Evolutionary conservation across 495 filamentous ascomycete genomes (phyloP).

Genomic region (Annulohypoxylon stygium): DNA sequence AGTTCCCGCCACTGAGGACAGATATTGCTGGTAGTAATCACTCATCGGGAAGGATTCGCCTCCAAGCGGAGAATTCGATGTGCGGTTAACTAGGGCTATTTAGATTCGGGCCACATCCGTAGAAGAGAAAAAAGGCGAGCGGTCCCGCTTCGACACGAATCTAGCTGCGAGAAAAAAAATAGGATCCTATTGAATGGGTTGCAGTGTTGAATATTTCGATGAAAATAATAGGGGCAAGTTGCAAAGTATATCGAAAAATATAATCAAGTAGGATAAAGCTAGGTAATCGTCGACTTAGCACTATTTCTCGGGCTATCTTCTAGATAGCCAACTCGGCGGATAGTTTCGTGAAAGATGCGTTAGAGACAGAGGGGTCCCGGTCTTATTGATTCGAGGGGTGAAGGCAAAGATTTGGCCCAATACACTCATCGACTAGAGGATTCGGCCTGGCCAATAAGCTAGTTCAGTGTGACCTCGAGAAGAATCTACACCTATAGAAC

Average conservation of each 20-base stretch:
- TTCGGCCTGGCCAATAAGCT: constrained; percentile 37
- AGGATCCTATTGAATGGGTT: constrained; percentile 22
- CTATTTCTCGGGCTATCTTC: constrained; percentile 17
- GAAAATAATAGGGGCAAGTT: constrained; percentile 8
- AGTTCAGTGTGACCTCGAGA: constrained; percentile 30
- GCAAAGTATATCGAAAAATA: constrained; percentile 13
- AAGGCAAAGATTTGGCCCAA: constrained; percentile 39
- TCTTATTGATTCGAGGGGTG: constrained; percentile 32
- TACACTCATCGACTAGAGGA: constrained; percentile 37
- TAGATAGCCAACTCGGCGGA: constrained; percentile 12
- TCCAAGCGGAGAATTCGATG: constrained; percentile 28
- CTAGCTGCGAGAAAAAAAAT: constrained; percentile 12
- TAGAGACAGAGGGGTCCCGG: constrained; percentile 30
- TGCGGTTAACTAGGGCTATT: constrained; percentile 23
- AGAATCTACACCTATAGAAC: constrained; percentile 33
- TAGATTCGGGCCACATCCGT: constrained; percentile 27
- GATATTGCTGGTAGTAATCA: constrained; percentile 64
- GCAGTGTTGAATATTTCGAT: constrained; percentile 15
- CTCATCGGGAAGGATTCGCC: constrained; percentile 55
- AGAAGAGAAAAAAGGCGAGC: constrained; percentile 23
- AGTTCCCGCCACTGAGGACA: constrained; percentile 61
- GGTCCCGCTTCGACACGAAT: constrained; percentile 24
- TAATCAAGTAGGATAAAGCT: constrained; percentile 1
- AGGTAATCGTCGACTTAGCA: constrained; percentile 13
- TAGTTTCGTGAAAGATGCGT: constrained; percentile 21